Percentiles rank a stretch among this genome's conserved stretches.
These are phyloP conservation scores for Coniella vitis DNA, from an alignment of 2,329 filamentous ascomycete species.

Conservation along the genomic window DNA sequence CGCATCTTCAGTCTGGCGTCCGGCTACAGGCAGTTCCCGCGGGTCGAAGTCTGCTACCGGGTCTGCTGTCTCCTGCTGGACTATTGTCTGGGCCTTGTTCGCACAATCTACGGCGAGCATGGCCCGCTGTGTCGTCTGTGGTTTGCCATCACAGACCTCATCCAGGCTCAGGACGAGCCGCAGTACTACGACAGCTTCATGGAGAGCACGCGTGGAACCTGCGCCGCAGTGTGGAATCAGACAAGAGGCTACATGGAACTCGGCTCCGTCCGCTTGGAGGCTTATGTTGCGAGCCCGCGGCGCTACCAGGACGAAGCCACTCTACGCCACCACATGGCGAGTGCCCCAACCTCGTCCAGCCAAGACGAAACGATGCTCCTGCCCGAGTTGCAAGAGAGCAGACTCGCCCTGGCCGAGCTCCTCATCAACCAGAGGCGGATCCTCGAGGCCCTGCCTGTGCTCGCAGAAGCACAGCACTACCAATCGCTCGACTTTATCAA, in stretches of 20 bases:
- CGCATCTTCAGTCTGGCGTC: neutral
- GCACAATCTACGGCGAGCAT: neutral
- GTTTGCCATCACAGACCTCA: neutral
- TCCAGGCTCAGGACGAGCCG: neutral
- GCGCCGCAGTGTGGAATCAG: neutral
- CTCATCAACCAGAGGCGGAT: neutral
- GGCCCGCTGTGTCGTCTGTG: neutral
- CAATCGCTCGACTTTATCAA: neutral
- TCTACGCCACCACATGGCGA: neutral
- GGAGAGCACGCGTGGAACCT: neutral
- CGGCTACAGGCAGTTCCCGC: neutral
- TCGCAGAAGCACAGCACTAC: neutral
- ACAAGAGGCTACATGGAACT: neutral
- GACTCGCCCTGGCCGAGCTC: neutral
- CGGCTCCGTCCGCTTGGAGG: neutral
- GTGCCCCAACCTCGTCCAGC: neutral
- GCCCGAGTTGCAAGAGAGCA: neutral
- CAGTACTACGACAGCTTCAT: neutral
- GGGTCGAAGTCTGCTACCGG: neutral
- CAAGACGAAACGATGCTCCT: neutral
- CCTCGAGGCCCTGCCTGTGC: neutral
- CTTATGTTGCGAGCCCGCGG: neutral
- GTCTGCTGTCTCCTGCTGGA: neutral
- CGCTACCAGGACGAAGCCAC: neutral
- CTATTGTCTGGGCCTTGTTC: neutral